phyloP scores from a whole-genome alignment of 345 rosid genomes.

The Camelina laxa region DNA sequence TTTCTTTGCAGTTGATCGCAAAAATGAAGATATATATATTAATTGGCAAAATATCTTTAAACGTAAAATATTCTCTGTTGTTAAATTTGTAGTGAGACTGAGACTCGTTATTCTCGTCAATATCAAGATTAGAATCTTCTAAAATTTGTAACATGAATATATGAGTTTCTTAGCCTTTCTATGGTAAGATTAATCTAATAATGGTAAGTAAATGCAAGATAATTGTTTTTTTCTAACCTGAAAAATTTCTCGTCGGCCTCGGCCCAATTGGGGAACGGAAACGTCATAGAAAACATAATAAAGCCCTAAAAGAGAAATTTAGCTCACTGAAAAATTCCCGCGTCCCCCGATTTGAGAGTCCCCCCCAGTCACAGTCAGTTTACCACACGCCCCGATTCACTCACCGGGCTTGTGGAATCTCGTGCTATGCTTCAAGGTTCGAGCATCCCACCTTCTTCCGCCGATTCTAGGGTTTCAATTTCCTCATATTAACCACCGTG shows the following conservation, averaged over 20 bases:
- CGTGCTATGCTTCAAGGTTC: background rate
- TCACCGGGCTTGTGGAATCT: background rate
- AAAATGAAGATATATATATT: background rate
- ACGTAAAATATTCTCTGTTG: background rate
- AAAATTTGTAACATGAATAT: too few relatives aligned
- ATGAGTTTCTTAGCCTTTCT: too few relatives aligned
- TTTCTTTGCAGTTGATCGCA: background rate
- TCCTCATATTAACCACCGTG: background rate
- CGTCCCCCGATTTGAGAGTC: constrained; percentile 3
- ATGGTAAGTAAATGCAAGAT: too few relatives aligned
- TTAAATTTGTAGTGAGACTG: too few relatives aligned
- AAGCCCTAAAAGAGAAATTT: background rate
- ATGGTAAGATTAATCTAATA: too few relatives aligned
- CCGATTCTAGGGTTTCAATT: constrained; percentile 1
- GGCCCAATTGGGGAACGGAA: constrained; percentile 7
- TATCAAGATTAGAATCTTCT: too few relatives aligned
- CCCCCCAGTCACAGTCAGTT: background rate
- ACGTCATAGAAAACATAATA: background rate
- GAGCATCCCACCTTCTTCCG: background rate
- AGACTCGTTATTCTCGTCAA: too few relatives aligned
- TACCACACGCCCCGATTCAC: constrained; percentile 14
- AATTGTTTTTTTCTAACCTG: background rate
- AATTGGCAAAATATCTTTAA: background rate
- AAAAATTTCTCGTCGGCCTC: constrained; percentile 4
- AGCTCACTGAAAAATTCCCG: constrained; percentile 37